Evolutionary conservation across 805 yeast genomes (phyloP).

Genomic region (Wickerhamiella allomyrinae): DNA sequence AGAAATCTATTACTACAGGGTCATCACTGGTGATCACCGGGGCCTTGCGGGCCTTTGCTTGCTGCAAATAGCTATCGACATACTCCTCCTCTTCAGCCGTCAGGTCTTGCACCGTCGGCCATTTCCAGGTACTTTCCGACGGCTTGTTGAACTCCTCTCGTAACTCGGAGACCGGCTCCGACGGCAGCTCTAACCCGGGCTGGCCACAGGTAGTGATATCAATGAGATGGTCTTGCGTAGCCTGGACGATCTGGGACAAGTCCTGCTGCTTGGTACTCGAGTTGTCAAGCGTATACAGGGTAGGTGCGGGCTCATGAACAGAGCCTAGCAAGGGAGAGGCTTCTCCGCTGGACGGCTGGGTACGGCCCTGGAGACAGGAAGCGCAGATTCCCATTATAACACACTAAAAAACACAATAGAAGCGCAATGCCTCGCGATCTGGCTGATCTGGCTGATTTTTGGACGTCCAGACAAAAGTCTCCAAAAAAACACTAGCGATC

Average conservation of each 20-base stretch:
- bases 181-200: slow-evolving; percentile 5
- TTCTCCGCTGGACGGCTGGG: slow-evolving; percentile 5
- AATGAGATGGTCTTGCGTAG: slow-evolving; percentile 13
- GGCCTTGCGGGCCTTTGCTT: neutral
- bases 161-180: slow-evolving; percentile 7
- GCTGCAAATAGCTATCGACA: slow-evolving; percentile 1
- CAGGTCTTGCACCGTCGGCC: slow-evolving; percentile 5
- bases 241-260: slow-evolving; percentile 11
- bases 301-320: neutral
- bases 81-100: neutral
- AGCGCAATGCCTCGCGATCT: no score
- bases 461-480: no score
- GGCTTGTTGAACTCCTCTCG: slow-evolving; percentile 1
- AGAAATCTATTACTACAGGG: neutral
- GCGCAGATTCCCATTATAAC: slow-evolving; percentile 16
- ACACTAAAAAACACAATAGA: no score
- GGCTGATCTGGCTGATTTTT: no score
- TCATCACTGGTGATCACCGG: neutral
- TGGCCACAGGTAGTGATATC: slow-evolving; percentile 10
- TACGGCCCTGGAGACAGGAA: slow-evolving; percentile 13
- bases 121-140: neutral
- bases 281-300: neutral
- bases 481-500: no score
- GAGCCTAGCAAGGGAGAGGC: slow-evolving; percentile 9
- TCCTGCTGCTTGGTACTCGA: slow-evolving; percentile 9